Evolutionary conservation across 106 monocot species (phyloP), one percentile per base, ranked within the genome.

Genomic region (Vanilla planifolia): DNA sequence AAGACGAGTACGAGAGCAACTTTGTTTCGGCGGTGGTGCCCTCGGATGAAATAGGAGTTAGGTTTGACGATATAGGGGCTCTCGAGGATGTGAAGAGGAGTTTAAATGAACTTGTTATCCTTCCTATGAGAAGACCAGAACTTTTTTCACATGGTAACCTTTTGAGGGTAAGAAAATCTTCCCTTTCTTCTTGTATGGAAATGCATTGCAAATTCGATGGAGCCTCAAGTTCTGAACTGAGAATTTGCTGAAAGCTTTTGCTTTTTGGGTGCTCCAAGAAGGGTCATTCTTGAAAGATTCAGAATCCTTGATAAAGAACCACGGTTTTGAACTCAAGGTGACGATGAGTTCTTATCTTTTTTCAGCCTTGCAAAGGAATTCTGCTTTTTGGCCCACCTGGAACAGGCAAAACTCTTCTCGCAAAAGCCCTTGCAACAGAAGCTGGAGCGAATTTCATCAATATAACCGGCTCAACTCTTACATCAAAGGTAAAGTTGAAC

Each of bases 401-500:
- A 30, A 98, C 98, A 10, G 98, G 98, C 7, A 98, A 98, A 82
- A 98, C 98, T 44, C 98, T 98, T 70, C 84, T 98, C 70, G 98
- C 98, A 61, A 98, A 98, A 70, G 98, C 98, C 33, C 98, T 98
- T 74, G 98, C 98, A 56, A 98, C 98, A 36, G 98, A 98, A 88
- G 79, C 98, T 67, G 98, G 92, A 61, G 88, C 98, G 48, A 98
- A 98, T 80, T 98, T 98, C 69, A 85, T 98, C 46, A 98, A 82
- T 75, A 80, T 98, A 48, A 92, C 92, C 60, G 92, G 88, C 35
- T 98, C 98, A 33, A 70, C 79, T 68, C 85, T 98, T 22, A 92
- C 88, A 61, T 98, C 98, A 27, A 98, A 98, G 85, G 98, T 90
- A 73, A 22, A 55, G 33, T 55, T 13, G 5, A 37, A 5, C 10